Evolutionary conservation across 2,329 filamentous ascomycete genomes (phyloP), one percentile per base, ranked within the genome.

Genomic region (Calonectria multiphialidica): DNA sequence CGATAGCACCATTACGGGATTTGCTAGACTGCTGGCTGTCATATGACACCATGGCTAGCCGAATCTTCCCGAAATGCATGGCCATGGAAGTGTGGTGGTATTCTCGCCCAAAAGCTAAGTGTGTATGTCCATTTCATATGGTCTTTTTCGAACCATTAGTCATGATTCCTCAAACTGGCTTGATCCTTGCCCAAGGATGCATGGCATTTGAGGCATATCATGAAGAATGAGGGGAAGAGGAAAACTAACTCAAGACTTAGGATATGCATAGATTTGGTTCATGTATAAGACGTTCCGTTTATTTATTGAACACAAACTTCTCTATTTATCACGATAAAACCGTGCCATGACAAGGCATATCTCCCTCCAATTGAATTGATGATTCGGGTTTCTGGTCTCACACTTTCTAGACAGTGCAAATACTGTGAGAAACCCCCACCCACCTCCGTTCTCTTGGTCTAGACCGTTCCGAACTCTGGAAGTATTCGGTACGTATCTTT

Each of bases 401-500:
- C 28, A 30, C 23, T 18, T 30, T 9, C 1, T 1, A 50, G 8
- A 55, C 47, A 44, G 63, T 66, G 63, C 6, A n/a, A 23, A 30
- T 8, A 66, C 63, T 57, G 49, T 66, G n/a, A 5, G 2, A 1
- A 13, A 25, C 13, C 13, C 12, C 47, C 44, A 28, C 35, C 44
- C 33, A 5, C 2, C 35, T 53, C 33, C n/a, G 45, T 65, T 59
- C 40, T 57, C 10, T 15, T 44, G 37, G 37, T 44, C 28, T 35
- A 23, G 23, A 57, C 64, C 28, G 40, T 66, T 37, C 25, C 18
- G 25, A 18, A 35, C 33, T 44, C 21, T 45, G 5, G 50, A 59
- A 37, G 35, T 18, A 53, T 66, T 47, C n/a, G 40, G 64, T 66
- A 66, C 50, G 64, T 66, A 66, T 33, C 25, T 7, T 66, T 66